Evolutionary conservation across 768 basidiomycete species (phyloP), one percentile per base, ranked within the genome.

Genomic region (Peribolospora kevripleyi): DNA sequence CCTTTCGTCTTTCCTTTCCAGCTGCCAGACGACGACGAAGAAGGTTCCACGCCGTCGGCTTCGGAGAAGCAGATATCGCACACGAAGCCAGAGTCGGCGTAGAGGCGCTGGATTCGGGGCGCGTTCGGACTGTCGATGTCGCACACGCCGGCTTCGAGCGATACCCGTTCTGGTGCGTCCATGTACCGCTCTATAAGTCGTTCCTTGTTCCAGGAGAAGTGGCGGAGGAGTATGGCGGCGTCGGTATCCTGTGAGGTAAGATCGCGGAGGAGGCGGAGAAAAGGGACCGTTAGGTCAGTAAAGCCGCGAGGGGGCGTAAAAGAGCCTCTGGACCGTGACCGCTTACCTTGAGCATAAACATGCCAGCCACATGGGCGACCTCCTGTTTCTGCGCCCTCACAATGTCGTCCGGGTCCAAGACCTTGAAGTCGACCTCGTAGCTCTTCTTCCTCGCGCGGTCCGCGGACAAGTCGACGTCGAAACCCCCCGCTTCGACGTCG

Each of bases 21-120:
- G 25, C 25, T 1, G 25, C 25, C 25, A 77, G 65, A 91, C 76
- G 61, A 79, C 77, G 38, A 70, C 69, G 51, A 81, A 65, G 65
- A 90, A 91, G 52, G 80, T 79, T 47, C 68, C 70, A 90, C 90
- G 93, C 69, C 59, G 71, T 68, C 46, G 69, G 72, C 25, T 73
- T 87, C 83, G 64, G 83, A 82, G 68, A 80, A 97, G 71, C 93
- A 98, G 65, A 97, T 84, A 3, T 86, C 83, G 69, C 93, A 98
- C 42, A 82, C 73, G 68, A 90, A 91, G 0, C 61, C 61, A 4
- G 14, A 77, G 70, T 48, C 74, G 71, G 14, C 64, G 61, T 58
- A 69, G 64, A 42, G 63, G 61, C 55, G 64, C 59, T 42, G 65
- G 61, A 45, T 52, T 51, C 25, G 47, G 56, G 49, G 48, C 51